Evolutionary conservation across 345 rosid genomes (phyloP).

Genomic region (Eucalyptus leucophloia): DNA sequence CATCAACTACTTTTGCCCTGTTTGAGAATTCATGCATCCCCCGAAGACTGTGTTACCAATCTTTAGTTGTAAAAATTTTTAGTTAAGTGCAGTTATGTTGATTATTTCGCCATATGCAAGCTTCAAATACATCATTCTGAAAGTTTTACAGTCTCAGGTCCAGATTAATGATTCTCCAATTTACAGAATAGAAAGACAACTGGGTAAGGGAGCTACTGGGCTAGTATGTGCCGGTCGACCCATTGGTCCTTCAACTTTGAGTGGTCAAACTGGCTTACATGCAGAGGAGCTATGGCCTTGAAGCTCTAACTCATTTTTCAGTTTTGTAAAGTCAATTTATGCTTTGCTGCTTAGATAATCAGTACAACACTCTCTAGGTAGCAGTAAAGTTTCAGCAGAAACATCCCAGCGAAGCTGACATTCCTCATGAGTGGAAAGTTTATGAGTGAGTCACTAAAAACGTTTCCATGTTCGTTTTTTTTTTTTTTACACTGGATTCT

Average conservation of each 20-base stretch:
- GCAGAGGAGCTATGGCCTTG: slow-evolving; percentile 16
- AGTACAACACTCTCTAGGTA: slow-evolving; percentile 27
- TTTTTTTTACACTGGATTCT: background rate
- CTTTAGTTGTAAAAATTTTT: background rate
- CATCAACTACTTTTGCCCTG: too few relatives aligned
- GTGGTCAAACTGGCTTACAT: slow-evolving; percentile 7
- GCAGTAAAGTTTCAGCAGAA: slow-evolving; percentile 82
- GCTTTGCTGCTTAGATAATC: background rate
- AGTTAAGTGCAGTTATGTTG: background rate
- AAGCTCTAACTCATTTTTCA: background rate
- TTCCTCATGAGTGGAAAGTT: slow-evolving; percentile 93
- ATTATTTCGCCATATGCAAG: background rate
- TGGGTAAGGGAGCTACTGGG: slow-evolving; percentile 58
- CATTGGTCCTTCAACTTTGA: slow-evolving; percentile 6
- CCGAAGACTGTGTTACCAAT: background rate
- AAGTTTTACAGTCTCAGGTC: slow-evolving; percentile 15
- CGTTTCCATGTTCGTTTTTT: background rate
- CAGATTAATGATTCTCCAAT: slow-evolving; percentile 43
- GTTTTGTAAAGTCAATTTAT: background rate
- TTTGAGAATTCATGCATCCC: too few relatives aligned
- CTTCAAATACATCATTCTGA: background rate
- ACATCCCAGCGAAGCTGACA: slow-evolving; percentile 69
- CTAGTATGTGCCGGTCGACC: slow-evolving; percentile 54
- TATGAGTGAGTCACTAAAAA: slow-evolving; percentile 37
- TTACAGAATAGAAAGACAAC: slow-evolving; percentile 35